Base-by-base conservation (phyloP, 345 rosid genomes). In the Physaria fendleri region DNA sequence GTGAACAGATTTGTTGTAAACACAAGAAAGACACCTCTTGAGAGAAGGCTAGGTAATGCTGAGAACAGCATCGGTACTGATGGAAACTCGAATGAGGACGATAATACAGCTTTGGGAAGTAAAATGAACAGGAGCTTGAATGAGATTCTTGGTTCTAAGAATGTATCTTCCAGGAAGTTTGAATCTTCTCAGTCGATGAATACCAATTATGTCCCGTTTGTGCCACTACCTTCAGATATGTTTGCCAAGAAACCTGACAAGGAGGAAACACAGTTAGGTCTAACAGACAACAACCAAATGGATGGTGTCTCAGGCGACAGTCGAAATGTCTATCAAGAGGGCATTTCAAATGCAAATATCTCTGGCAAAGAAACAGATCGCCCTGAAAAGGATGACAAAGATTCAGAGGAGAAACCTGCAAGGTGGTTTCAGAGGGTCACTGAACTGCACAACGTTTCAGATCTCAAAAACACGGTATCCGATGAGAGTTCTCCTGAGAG, bases 1-100 rank as follows among this genome's bases (percentile, higher is more conserved):
- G 94, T 87, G n/a, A 89, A 92, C 52, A 82, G 95, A 77, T 92
- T 69, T 71, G 93, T 92, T 39, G 93, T 88, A 56, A 84, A 81
- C 79, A 84, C 83, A n/a, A 81, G 90, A 77, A 88, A 86, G 73
- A 77, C 93, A n/a, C 98, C 96, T 14, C 70, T 78, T 41, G 98
- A 84, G 78, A 81, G 93, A 76, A 84, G 93, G 78, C 60, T 84
- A 69, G 73, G 73, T 22, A 68, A 76, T 52, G 45, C 81, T 65
- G 84, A 79, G 71, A 42, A 50, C 59, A 50, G 46, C 24, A 44
- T 58, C 28, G 37, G 17, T 28, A n/a, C 51, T 16, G 57, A 55
- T 46, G 51, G 50, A 11, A 49, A 73, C 56, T 54, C 6, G 37
- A 74, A 66, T 37, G 30, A 44, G 29, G 58, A 9, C 68, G 46